These are phyloP conservation scores for Leptosphaerulina australis DNA, from an alignment of 2,329 filamentous ascomycete genomes.

Conservation along the genomic window DNA sequence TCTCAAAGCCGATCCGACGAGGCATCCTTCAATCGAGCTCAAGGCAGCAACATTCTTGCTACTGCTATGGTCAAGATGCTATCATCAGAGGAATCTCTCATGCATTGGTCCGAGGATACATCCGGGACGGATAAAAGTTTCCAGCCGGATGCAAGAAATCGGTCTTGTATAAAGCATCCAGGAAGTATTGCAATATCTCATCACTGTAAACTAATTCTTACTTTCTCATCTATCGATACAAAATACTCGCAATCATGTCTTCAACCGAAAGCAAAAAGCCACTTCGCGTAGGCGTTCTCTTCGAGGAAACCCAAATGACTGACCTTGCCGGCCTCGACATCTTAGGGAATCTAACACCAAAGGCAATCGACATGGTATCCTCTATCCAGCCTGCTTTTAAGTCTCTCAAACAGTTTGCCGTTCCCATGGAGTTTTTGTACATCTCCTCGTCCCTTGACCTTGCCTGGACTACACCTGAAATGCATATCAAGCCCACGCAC, in stretches of 20 bases:
- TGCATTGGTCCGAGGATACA: neutral
- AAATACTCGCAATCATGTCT: neutral
- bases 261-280: constrained; percentile 19
- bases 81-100: neutral
- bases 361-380: constrained; percentile 29
- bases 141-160: neutral
- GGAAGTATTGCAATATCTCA: too few species aligned
- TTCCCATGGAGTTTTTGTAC: constrained; percentile 49
- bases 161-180: neutral
- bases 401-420: constrained; percentile 26
- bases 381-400: constrained; percentile 17
- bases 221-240: neutral
- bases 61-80: too few species aligned
- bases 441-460: constrained; percentile 46
- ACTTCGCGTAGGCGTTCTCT: constrained; percentile 51
- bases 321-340: constrained; percentile 52
- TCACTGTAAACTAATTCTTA: neutral
- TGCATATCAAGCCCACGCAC: constrained; percentile 46
- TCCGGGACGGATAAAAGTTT: neutral
- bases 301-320: constrained; percentile 49
- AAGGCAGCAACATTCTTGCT: neutral
- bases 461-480: constrained; percentile 38
- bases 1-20: neutral
- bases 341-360: constrained; percentile 46
- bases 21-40: neutral